Evolutionary conservation across 768 basidiomycete species (phyloP).

Genomic region (Leccinum imitatum): DNA sequence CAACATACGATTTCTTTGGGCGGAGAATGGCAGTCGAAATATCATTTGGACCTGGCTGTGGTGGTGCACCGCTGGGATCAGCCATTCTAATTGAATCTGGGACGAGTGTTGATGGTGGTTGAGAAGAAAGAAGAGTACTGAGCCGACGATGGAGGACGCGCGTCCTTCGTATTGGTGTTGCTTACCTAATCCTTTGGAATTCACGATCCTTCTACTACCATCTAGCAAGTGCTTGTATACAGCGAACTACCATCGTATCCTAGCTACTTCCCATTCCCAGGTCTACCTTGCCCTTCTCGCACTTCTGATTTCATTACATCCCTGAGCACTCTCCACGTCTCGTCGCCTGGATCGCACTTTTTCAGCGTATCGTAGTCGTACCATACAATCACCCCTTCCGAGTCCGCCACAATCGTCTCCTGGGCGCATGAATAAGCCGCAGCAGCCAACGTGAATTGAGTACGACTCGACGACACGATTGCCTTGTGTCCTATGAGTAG

Average conservation of each 20-base stretch:
- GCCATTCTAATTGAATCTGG: conserved; percentile 43
- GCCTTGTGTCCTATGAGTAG: conserved; percentile 66
- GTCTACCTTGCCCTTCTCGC: conserved; percentile 14
- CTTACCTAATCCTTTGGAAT: conserved; percentile 20
- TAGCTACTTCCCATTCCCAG: neutral
- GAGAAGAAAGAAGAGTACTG: conserved; percentile 10
- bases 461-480: conserved; percentile 36
- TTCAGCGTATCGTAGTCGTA: conserved; percentile 69
- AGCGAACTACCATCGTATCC: neutral
- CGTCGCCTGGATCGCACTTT: conserved; percentile 63
- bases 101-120: conserved; percentile 12
- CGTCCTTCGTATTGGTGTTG: conserved; percentile 21
- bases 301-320: conserved; percentile 21
- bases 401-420: conserved; percentile 59
- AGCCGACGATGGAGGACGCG: conserved; percentile 27
- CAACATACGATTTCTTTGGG: conserved; percentile 93
- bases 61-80: conserved; percentile 81
- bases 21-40: conserved; percentile 93
- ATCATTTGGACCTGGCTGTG: conserved; percentile 86
- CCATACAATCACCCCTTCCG: conserved; percentile 69
- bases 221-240: conserved; percentile 2
- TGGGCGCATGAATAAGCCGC: conserved; percentile 67
- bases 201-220: conserved; percentile 14
- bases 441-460: conserved; percentile 50
- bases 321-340: conserved; percentile 37